Evolutionary conservation across 176 grass and related monocot species (phyloP), one percentile per base, ranked within the genome.

Genomic region (Bolboschoenus planiculmis): DNA sequence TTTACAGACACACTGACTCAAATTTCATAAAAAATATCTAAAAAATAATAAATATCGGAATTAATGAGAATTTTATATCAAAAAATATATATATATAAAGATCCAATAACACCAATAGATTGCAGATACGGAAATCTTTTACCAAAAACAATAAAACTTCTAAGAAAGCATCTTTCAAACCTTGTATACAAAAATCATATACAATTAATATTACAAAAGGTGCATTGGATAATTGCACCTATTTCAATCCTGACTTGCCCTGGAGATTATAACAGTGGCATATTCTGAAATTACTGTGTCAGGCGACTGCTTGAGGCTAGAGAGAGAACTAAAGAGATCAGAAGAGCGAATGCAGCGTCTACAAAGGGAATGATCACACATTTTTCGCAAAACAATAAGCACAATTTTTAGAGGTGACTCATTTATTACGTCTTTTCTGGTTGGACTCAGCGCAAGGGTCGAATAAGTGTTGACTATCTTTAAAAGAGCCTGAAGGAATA

Each of bases 331-430:
- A 31, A 94, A 87, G 66, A 94, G 83, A 37, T 94, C 90, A 0
- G 95, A 97, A 9, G 95, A 91, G 2, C 88, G 85, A 37, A 97
- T 80, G 60, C 87, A 94, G 76, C 81, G 70, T 84, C 95, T 86
- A 84, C 95, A 97, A n/a, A 89, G 80, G 24, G 68, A 53, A 46
- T 95, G 90, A 33, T 98, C 92, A 0, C 95, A 94, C 92, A 95
- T 98, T 79, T 95, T 97, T 83, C 90, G 87, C 87, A 97, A 84
- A 42, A 92, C 92, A 37, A 94, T 92, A 7, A 97, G 90, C 23
- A 97, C 92, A 11, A 94, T 94, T 47, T 84, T 93, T 56, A 98
- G 85, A 2, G 95, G 95, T 0, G 95, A 98, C 53, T 98, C 95
- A 1, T 87, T 95, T 0, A 93, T 80, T 51, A 85, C 56, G 47